Percentiles rank a stretch among this genome's conserved stretches.
phyloP scores from a whole-genome alignment of 352 stramenopile species.

The Phytophthora citrophthora region DNA sequence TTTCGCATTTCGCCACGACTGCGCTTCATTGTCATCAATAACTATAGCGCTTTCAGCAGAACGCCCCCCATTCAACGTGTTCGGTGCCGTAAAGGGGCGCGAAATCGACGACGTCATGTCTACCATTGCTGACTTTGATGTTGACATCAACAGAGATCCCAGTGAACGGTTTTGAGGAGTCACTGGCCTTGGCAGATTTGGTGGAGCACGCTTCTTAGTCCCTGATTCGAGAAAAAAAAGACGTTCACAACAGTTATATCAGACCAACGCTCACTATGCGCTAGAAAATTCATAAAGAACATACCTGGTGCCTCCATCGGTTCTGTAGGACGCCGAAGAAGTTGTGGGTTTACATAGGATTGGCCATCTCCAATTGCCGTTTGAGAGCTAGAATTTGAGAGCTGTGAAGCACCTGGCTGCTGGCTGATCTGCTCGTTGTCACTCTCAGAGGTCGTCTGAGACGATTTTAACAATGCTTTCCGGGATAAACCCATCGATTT shows the following conservation, averaged over 20 bases:
- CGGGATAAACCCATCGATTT: constrained; percentile 55
- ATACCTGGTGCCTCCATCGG: constrained; percentile 27
- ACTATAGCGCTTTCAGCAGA: constrained; percentile 20
- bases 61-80: constrained; percentile 2
- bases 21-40: constrained; percentile 26
- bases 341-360: constrained; percentile 78
- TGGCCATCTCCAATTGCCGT: constrained; percentile 79
- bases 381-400: constrained; percentile 22
- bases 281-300: constrained; percentile 5
- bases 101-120: constrained; percentile 71
- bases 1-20: constrained; percentile 42
- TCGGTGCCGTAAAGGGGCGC: constrained; percentile 59
- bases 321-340: constrained; percentile 44
- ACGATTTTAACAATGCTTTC: constrained; percentile 21
- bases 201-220: constrained; percentile 2
- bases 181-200: constrained; percentile 10
- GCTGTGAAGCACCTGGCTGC: constrained; percentile 10
- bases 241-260: constrained; percentile 6
- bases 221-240: constrained; percentile 14
- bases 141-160: constrained; percentile 58
- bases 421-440: constrained; percentile 25
- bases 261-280: constrained; percentile 2
- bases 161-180: constrained; percentile 53
- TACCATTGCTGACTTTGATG: constrained; percentile 64
- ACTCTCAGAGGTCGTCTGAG: constrained; percentile 20